These are phyloP conservation scores for Crithidia sp. DNA, from an alignment of 208 protist genomes.

Conservation along the genomic window DNA sequence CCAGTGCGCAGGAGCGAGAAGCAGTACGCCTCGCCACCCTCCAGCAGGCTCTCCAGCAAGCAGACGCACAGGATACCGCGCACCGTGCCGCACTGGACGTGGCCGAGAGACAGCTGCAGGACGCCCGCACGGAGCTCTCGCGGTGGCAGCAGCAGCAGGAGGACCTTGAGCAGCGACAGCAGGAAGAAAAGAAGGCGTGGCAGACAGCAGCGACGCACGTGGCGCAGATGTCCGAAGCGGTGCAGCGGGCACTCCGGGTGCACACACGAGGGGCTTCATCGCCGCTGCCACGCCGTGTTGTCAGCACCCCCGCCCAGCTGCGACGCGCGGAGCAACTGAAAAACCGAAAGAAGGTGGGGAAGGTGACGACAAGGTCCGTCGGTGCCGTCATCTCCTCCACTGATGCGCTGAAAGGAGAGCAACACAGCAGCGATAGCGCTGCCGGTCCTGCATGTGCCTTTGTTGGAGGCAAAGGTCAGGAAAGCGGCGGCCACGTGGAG, in stretches of 20 bases:
- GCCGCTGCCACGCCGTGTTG: not conserved
- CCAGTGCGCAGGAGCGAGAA: not conserved
- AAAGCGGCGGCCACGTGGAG: too few species aligned
- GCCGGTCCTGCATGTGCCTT: too few species aligned
- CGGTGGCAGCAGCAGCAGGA: not conserved
- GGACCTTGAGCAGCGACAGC: not conserved
- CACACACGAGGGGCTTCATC: not conserved
- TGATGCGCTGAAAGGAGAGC: too few species aligned
- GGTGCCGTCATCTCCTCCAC: too few species aligned
- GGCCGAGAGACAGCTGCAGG: slow-evolving; percentile 15
- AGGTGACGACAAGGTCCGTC: too few species aligned
- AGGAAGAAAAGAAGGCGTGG: not conserved
- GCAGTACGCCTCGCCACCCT: slow-evolving; percentile 3
- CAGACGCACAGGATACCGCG: slow-evolving; percentile 9
- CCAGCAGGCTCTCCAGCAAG: slow-evolving; percentile 9
- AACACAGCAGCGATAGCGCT: too few species aligned
- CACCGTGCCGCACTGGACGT: slow-evolving; percentile 4
- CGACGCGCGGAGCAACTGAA: not conserved
- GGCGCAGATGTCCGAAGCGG: not conserved
- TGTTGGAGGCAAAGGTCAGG: too few species aligned
- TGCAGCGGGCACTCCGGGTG: not conserved
- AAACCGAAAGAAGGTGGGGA: not conserved
- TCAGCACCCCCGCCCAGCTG: not conserved
- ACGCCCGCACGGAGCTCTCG: slow-evolving; percentile 1
- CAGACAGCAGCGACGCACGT: not conserved